Conservation (phyloP, 371 early-diverging fungal genomes). For the Mucor velutinosus region DNA sequence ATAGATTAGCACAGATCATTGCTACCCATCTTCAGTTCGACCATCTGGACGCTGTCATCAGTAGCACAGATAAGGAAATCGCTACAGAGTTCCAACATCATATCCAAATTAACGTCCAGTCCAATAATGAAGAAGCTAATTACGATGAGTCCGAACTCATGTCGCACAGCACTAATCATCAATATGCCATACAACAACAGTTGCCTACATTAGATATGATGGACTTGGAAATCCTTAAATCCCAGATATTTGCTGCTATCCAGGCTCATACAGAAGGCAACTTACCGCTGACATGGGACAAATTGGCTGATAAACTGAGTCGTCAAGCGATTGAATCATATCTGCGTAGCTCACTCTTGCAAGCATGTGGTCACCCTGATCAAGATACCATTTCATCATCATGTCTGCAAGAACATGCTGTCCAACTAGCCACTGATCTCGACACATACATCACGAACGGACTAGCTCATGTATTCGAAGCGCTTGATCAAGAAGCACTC, state of each 20-base stretch:
- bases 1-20: constrained; percentile 25
- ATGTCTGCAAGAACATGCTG: constrained; percentile 30
- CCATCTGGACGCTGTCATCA: constrained; percentile 35
- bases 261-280: constrained; percentile 46
- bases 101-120: constrained; percentile 31
- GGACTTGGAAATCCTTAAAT: constrained; percentile 45
- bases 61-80: constrained; percentile 36
- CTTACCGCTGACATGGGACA: constrained; percentile 42
- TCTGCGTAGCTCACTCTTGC: constrained; percentile 17
- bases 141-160: constrained; percentile 9
- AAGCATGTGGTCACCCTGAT: constrained; percentile 16
- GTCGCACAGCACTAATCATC: constrained; percentile 19
- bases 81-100: constrained; percentile 36
- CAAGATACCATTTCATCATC: constrained; percentile 18
- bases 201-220: constrained; percentile 30
- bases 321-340: constrained; percentile 30
- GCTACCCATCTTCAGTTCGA: constrained; percentile 35
- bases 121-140: constrained; percentile 1
- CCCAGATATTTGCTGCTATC: constrained; percentile 47
- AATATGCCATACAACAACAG: constrained; percentile 22
- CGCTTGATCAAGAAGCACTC: constrained; percentile 27
- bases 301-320: constrained; percentile 23
- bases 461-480: constrained; percentile 29
- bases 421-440: constrained; percentile 23
- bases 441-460: constrained; percentile 32